Base-by-base conservation (phyloP, 768 basidiomycete species). In the Dictyophora rubrovolvata region DNA sequence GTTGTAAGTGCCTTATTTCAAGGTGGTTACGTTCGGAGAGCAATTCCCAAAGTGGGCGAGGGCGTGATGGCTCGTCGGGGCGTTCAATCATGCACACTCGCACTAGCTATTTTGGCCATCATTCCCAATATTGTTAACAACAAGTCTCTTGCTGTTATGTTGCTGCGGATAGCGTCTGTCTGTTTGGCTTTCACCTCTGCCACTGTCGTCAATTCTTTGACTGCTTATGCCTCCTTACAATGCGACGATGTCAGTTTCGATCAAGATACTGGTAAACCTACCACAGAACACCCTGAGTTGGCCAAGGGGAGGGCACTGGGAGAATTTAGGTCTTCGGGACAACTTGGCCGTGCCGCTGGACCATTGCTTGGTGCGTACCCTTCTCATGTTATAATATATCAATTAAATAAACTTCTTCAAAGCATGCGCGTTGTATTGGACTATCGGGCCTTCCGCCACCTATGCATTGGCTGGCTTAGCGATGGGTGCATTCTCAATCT, bases 181-280 rank as follows among this genome's bases (percentile, higher is more conserved):
- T 89, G 86, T 66, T 78, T 97, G 72, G 92, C 93, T 4, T 96
- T 93, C 74, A 96, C 95, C 5, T 89, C 86, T 61, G 94, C 95
- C 5, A 96, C 93, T 1, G 94, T 96, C 53, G 95, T 99, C 62
- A 97, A 89, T 67, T 83, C 90, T 9, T 75, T 99, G 63, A 99
- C 93, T 37, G 85, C 93, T 22, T 83, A 86, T 62, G 95, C 94
- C 10, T 93, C 92, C 14, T 69, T 93, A 63, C 92, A 94, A 71
- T 93, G 91, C 63, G 89, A 95, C 67, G 89, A 93, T 28, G 78
- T 71, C 11, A 71, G 71, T 12, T 69, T 79, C 16, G 82, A 85
- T 66, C 70, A 73, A 9, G 75, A 75, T 42, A 83, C 81, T 0
- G 82, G 81, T 9, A 84, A 87, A 67, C 70, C 77, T 0, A 62